These are phyloP conservation scores for Serendipita vermifera DNA, from an alignment of 768 basidiomycete genomes.

Conservation along the genomic window DNA sequence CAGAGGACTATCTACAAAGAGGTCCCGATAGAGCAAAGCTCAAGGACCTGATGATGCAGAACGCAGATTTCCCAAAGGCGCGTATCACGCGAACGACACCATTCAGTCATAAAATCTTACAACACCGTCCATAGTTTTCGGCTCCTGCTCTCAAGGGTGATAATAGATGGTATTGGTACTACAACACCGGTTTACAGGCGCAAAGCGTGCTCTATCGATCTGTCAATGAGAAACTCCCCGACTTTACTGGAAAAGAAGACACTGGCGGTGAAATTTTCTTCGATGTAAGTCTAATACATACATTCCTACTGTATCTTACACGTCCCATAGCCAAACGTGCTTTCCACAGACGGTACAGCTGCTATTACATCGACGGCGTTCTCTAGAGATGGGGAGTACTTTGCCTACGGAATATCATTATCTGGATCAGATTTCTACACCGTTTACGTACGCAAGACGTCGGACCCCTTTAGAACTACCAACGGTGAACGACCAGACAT, in stretches of 20 bases:
- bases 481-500: slow-evolving; percentile 23
- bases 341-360: slow-evolving; percentile 60
- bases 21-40: slow-evolving; percentile 46
- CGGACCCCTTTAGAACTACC: slow-evolving; percentile 36
- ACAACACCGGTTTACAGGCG: slow-evolving; percentile 64
- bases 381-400: slow-evolving; percentile 53
- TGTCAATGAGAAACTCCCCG: slow-evolving; percentile 39
- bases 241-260: slow-evolving; percentile 31
- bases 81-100: background rate
- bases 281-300: slow-evolving; percentile 48
- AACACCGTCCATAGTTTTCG: slow-evolving; percentile 36
- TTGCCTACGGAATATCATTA: slow-evolving; percentile 61
- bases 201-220: slow-evolving; percentile 58
- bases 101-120: background rate
- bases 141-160: slow-evolving; percentile 50
- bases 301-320: no score
- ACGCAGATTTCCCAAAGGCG: background rate
- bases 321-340: slow-evolving; percentile 46
- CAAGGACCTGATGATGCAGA: slow-evolving; percentile 26
- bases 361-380: slow-evolving; percentile 47
- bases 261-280: slow-evolving; percentile 61
- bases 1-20: slow-evolving; percentile 46
- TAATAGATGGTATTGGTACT: slow-evolving; percentile 67
- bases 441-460: slow-evolving; percentile 52
- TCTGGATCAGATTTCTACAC: slow-evolving; percentile 66